Conservation (phyloP, 805 yeast genomes). For the Candida corydali region DNA sequence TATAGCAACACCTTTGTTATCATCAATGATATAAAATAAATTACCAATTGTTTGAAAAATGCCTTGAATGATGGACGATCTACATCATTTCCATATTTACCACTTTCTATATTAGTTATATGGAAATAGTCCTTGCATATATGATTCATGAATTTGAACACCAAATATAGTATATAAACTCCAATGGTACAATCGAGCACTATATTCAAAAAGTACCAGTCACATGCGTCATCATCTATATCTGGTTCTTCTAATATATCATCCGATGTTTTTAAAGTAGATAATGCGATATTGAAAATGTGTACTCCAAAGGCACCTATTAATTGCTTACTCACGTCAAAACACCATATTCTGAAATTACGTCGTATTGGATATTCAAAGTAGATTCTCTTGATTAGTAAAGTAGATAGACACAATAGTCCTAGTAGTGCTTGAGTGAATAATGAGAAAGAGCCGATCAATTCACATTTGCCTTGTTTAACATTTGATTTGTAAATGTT, state of each 20-base stretch:
- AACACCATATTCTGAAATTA: slow-evolving; percentile 85
- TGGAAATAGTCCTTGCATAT: slow-evolving; percentile 41
- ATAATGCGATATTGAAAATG: slow-evolving; percentile 65
- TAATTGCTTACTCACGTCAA: slow-evolving; percentile 86
- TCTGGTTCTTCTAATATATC: slow-evolving; percentile 3
- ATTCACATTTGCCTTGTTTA: slow-evolving; percentile 36
- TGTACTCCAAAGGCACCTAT: slow-evolving; percentile 86
- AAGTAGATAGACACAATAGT: slow-evolving; percentile 63
- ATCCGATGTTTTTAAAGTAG: slow-evolving; percentile 49
- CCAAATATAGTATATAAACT: slow-evolving; percentile 65
- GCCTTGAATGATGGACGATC: slow-evolving; percentile 50
- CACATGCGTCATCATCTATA: slow-evolving; percentile 60
- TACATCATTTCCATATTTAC: slow-evolving; percentile 61
- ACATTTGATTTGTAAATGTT: slow-evolving; percentile 4
- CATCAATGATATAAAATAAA: slow-evolving; percentile 62
- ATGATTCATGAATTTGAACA: slow-evolving; percentile 44
- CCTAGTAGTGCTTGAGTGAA: slow-evolving; percentile 77
- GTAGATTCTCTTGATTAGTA: slow-evolving; percentile 63
- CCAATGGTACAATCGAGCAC: slow-evolving; percentile 93
- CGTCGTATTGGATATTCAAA: slow-evolving; percentile 77
- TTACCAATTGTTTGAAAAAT: slow-evolving; percentile 64
- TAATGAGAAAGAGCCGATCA: slow-evolving; percentile 82
- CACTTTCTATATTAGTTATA: slow-evolving; percentile 43
- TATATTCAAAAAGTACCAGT: slow-evolving; percentile 89
- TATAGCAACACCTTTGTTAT: slow-evolving; percentile 66